A percentile compares a stretch with the other conserved stretches of the same genome.
These are phyloP conservation scores for Onygenales sp. DNA, from an alignment of 2,329 filamentous ascomycete species.

Conservation along the genomic window DNA sequence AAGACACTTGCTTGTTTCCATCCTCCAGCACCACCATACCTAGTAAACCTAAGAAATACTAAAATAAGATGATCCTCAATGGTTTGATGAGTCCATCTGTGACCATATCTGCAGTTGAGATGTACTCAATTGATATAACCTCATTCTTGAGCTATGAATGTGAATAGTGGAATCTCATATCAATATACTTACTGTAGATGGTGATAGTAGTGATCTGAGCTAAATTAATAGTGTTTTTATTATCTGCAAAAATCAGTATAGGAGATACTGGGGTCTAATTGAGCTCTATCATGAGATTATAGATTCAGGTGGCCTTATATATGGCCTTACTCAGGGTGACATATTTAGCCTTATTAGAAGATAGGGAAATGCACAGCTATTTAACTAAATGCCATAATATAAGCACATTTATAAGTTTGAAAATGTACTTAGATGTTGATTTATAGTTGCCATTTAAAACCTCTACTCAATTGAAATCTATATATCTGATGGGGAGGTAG, in stretches of 20 bases:
- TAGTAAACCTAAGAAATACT: not conserved
- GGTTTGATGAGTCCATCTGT: not conserved
- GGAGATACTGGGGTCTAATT: not conserved
- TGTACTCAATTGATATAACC: conserved; percentile 1
- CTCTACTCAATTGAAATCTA: not conserved
- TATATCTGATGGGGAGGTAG: not conserved
- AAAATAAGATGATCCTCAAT: not conserved
- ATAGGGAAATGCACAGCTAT: conserved; percentile 7
- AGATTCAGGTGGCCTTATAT: conserved; percentile 4
- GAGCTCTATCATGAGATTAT: conserved; percentile 8
- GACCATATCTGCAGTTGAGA: conserved; percentile 4
- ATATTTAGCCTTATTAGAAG: conserved; percentile 12
- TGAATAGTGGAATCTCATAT: conserved; percentile 7
- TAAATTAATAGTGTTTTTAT: conserved; percentile 6
- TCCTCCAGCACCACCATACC: no score
- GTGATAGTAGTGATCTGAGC: conserved; percentile 5
- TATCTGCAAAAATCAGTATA: conserved; percentile 6
- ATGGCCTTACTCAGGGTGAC: conserved; percentile 5
- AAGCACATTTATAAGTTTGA: conserved; percentile 3
- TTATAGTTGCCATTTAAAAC: not conserved
- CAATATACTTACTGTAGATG: conserved; percentile 8
- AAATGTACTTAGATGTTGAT: conserved; percentile 7
- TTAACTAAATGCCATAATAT: conserved; percentile 9
- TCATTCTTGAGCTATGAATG: conserved; percentile 2
- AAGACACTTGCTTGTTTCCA: no score